Evolutionary conservation across 768 basidiomycete species (phyloP).

Genomic region (Boletus reticulatus): DNA sequence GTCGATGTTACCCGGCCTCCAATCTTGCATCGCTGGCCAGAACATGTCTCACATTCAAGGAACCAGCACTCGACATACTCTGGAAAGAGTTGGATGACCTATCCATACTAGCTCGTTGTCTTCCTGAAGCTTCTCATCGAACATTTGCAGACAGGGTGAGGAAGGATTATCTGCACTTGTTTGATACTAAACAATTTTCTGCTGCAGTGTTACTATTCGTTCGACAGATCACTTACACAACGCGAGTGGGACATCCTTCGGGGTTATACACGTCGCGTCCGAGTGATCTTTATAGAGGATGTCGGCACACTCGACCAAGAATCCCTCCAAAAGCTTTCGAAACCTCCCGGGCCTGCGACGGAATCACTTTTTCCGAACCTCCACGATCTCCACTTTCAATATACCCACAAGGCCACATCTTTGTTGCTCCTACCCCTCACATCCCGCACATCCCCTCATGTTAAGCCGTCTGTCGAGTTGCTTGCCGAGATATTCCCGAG

Average conservation of each 20-base stretch:
- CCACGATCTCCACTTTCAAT: too few relatives aligned
- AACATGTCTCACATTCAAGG: background rate
- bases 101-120: too few relatives aligned
- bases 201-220: background rate
- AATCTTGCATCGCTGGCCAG: background rate
- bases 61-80: background rate
- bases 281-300: background rate
- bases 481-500: too few relatives aligned
- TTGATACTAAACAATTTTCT: too few relatives aligned
- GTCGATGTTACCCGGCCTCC: background rate
- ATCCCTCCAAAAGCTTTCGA: background rate
- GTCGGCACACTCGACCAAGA: background rate
- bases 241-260: background rate
- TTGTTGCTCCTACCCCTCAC: background rate
- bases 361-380: background rate
- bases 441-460: too few relatives aligned
- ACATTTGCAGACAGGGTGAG: too few relatives aligned
- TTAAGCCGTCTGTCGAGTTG: too few relatives aligned
- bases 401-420: too few relatives aligned
- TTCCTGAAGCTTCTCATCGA: too few relatives aligned
- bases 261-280: background rate
- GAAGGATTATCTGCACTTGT: too few relatives aligned
- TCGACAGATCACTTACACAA: background rate
- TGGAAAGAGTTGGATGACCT: too few relatives aligned
- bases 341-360: background rate